Base-by-base conservation (phyloP, 2,329 filamentous ascomycete species). In the Chalara sp. region DNA sequence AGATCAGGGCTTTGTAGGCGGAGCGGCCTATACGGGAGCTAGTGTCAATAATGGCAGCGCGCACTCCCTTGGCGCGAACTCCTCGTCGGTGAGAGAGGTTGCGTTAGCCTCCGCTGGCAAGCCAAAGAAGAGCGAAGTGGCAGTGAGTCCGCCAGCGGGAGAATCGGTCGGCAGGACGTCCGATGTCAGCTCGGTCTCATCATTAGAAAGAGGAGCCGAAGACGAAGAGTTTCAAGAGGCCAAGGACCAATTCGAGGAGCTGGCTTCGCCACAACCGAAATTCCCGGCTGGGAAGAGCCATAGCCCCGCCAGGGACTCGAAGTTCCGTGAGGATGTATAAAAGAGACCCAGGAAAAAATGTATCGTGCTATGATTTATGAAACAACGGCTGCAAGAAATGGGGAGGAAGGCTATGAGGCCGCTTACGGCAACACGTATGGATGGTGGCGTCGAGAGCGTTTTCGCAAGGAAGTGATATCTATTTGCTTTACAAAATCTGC, bases 241-340 rank as follows among this genome's bases (percentile, higher is more conserved):
- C 7, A 68, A 69, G 52, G 64, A 66, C 53, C 59, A 60, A 37
- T 65, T 65, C 33, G 74, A 79, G 54, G 67, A 62, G 37, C 60
- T 72, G 13, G 68, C 67, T 6, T 5, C 37, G 7, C 46, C 35
- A 44, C 66, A 64, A n/a, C 67, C 68, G 3, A 64, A 53, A 6
- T 63, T 65, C 30, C 53, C 53, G 33, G 60, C 53, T 6, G 57
- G 50, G 46, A 67, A 70, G 45, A 72, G 72, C 44, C 71, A 70
- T 47, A 83, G 78, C 62, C 78, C 79, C 0, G 73, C 67, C 5
- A 68, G 80, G 48, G 78, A 79, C 54, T 81, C 80, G 39, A 76
- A 72, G 57, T 85, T 85, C 57, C 70, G 70, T 45, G 81, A 85
- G 67, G 75, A 78, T 55, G 72, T 83, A 8, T 30, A 45, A 28